Conservation (phyloP, 257 asterid genomes). For the Solanum dulcamara region DNA sequence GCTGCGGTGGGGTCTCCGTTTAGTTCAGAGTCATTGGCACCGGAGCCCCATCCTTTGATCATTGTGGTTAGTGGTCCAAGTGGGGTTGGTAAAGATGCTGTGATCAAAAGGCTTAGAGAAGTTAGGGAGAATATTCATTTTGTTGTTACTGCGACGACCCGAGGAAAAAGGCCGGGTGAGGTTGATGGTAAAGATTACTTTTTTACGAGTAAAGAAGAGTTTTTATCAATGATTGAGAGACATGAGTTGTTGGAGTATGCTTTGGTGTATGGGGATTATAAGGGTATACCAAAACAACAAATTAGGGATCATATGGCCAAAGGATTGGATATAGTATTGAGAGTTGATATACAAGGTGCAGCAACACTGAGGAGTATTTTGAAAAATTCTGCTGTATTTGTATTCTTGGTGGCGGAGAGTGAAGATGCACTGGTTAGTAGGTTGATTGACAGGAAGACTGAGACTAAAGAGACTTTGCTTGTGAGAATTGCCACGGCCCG, state of each 20-base stretch:
- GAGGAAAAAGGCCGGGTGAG: slow-evolving; percentile 59
- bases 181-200: slow-evolving; percentile 75
- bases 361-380: slow-evolving; percentile 56
- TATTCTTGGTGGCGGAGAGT: slow-evolving; percentile 85
- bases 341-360: slow-evolving; percentile 93
- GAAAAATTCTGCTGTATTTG: slow-evolving; percentile 53
- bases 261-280: slow-evolving; percentile 84
- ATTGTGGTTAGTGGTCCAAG: slow-evolving; percentile 90
- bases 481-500: slow-evolving; percentile 78
- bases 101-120: slow-evolving; percentile 66
- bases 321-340: slow-evolving; percentile 80
- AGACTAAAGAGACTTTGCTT: slow-evolving; percentile 55
- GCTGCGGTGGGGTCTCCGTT: slow-evolving; percentile 66
- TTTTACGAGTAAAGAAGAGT: slow-evolving; percentile 65
- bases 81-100: slow-evolving; percentile 94
- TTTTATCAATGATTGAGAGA: slow-evolving; percentile 55
- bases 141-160: slow-evolving; percentile 81
- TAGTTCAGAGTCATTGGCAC: slow-evolving; percentile 57
- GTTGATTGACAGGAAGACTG: slow-evolving; percentile 79
- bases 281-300: slow-evolving; percentile 79
- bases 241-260: slow-evolving; percentile 88
- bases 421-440: slow-evolving; percentile 92
- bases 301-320: slow-evolving; percentile 70
- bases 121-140: slow-evolving; percentile 66
- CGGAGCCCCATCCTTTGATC: slow-evolving; percentile 61